Conservation (phyloP, 805 yeast species). For the Wickerhamiella sorbophila region DNA sequence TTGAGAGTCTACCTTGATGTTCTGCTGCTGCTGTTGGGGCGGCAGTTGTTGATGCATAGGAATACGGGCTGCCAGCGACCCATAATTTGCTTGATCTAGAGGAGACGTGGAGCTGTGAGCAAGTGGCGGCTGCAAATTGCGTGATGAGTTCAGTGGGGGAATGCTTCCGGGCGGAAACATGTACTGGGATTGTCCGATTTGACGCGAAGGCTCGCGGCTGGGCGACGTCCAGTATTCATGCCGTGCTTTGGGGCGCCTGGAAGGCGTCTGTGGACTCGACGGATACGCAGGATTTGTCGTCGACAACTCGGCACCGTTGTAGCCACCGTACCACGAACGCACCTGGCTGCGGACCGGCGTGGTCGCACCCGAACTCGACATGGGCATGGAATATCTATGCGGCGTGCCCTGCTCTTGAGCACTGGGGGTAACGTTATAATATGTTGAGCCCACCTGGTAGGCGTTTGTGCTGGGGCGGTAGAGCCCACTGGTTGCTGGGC, state of each 20-base stretch:
- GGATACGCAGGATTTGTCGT: constrained; percentile 2
- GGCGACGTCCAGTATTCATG: neutral
- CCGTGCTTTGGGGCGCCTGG: neutral
- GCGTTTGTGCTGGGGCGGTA: neutral
- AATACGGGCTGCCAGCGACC: neutral
- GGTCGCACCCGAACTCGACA: constrained; percentile 1
- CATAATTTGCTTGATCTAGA: neutral
- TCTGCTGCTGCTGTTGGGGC: too few species aligned
- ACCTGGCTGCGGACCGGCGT: constrained; percentile 5
- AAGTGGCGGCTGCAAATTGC: neutral
- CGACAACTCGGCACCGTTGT: neutral
- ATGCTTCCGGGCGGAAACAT: neutral
- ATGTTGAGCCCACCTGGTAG: neutral
- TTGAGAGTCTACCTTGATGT: too few species aligned
- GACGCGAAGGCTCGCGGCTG: neutral
- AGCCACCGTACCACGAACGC: constrained; percentile 2
- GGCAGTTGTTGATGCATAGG: neutral
- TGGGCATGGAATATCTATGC: neutral
- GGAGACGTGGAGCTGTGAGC: neutral
- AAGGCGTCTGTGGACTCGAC: constrained; percentile 1
- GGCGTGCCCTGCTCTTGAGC: neutral
- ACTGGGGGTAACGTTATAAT: neutral
- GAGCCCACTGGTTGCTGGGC: neutral
- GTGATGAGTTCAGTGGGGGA: neutral
- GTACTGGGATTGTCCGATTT: neutral